phyloP scores from a whole-genome alignment of 148 eudicot species.

The Rhododendron henanense region DNA sequence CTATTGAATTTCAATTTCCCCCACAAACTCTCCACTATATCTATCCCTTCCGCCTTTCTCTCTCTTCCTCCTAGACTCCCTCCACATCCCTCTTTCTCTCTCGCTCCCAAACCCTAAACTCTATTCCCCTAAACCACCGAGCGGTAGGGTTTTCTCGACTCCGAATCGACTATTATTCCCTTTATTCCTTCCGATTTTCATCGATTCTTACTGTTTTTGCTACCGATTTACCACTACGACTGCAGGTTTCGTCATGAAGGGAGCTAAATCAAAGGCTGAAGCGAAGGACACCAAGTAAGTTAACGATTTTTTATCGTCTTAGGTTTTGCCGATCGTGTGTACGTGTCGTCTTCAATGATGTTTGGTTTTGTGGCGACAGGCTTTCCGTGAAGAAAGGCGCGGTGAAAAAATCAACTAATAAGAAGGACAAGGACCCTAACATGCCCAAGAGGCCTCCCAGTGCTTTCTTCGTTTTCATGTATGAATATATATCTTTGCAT shows the following conservation, averaged over 20 bases:
- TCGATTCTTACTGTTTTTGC: conserved; percentile 1
- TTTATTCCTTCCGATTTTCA: not conserved
- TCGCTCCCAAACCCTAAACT: conserved; percentile 22
- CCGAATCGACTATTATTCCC: not conserved
- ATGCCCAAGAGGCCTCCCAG: conserved; percentile 31
- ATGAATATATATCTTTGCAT: not conserved
- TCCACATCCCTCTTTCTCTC: not conserved
- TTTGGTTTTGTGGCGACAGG: conserved; percentile 3
- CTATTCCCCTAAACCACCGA: not conserved
- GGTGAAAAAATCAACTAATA: conserved; percentile 12
- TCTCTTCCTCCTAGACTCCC: not conserved
- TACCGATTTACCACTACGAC: not conserved
- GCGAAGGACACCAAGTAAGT: conserved; percentile 19
- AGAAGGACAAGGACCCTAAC: conserved; percentile 28
- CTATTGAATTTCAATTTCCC: conserved; percentile 22
- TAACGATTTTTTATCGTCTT: not conserved
- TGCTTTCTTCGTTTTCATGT: conserved; percentile 35
- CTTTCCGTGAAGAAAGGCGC: conserved; percentile 23
- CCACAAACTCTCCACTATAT: not conserved
- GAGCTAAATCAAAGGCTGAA: conserved; percentile 17
- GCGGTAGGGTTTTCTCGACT: not conserved
- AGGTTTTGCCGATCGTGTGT: not conserved
- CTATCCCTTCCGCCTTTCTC: conserved; percentile 8
- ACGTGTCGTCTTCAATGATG: not conserved
- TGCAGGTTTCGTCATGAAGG: conserved; percentile 23